These are phyloP conservation scores for Chaetoscypha palmicola DNA, from an alignment of 2,329 filamentous ascomycete genomes.

Conservation along the genomic window DNA sequence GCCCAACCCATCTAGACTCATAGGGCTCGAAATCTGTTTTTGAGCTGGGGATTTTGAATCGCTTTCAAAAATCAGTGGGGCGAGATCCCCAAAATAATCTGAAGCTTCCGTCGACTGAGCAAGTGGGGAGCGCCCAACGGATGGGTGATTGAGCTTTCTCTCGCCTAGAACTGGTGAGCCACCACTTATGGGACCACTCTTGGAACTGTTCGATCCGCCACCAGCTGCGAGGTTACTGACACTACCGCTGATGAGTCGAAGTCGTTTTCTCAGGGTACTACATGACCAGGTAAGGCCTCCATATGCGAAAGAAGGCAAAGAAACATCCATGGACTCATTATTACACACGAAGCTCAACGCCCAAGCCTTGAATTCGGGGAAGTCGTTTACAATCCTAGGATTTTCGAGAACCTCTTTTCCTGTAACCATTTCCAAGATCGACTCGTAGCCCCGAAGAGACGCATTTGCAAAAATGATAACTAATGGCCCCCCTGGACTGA, in stretches of 20 bases:
- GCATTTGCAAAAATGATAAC: constrained; percentile 63
- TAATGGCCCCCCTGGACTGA: constrained; percentile 43
- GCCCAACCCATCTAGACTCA: constrained; percentile 3
- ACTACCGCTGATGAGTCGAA: constrained; percentile 60
- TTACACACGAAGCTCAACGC: constrained; percentile 48
- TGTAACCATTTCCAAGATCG: constrained; percentile 25
- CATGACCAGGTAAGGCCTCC: constrained; percentile 63
- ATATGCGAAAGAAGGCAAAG: constrained; percentile 50
- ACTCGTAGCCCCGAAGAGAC: constrained; percentile 46
- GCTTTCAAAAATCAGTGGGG: background rate
- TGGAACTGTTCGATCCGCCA: constrained; percentile 17
- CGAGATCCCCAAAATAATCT: constrained; percentile 27
- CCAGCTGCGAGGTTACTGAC: constrained; percentile 27
- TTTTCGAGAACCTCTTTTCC: constrained; percentile 23
- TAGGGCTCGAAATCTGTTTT: constrained; percentile 4
- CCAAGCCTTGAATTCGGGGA: constrained; percentile 63
- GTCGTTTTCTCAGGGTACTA: constrained; percentile 59
- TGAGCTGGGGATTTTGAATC: constrained; percentile 1
- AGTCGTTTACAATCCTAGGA: constrained; percentile 40
- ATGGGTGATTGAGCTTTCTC: constrained; percentile 1
- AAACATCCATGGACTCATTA: constrained; percentile 45
- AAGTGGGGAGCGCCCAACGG: constrained; percentile 12
- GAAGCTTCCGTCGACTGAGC: constrained; percentile 13
- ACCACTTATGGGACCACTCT: constrained; percentile 11
- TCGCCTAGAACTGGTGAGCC: constrained; percentile 17